These are phyloP conservation scores for Claviceps africana DNA, from an alignment of 2,329 filamentous ascomycete species.

Conservation along the genomic window DNA sequence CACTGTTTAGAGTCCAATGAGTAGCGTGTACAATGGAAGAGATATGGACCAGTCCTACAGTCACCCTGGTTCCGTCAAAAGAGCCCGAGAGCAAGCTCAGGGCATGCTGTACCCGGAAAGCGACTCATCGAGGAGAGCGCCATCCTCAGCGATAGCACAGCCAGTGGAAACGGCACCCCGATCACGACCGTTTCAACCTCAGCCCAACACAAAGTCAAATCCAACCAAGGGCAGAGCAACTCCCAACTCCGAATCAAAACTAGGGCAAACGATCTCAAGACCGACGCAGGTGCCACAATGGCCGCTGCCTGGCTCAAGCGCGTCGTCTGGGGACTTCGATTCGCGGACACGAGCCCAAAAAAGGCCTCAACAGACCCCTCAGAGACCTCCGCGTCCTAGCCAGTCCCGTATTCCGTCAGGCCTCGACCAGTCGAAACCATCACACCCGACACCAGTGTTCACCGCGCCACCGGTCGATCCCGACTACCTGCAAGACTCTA, in stretches of 20 bases:
- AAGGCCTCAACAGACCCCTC: constrained; percentile 34
- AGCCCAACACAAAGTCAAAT: constrained; percentile 7
- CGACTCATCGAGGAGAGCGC: constrained; percentile 7
- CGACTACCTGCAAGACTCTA: constrained; percentile 19
- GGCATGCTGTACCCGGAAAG: constrained; percentile 21
- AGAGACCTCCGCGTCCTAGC: constrained; percentile 46
- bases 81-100: constrained; percentile 39
- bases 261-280: constrained; percentile 29
- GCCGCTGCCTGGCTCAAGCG: constrained; percentile 32
- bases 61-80: constrained; percentile 35
- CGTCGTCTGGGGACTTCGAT: constrained; percentile 21
- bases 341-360: constrained; percentile 38
- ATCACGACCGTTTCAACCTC: constrained; percentile 1
- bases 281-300: constrained; percentile 40
- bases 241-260: constrained; percentile 12
- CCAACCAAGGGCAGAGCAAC: constrained; percentile 9
- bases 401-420: constrained; percentile 44
- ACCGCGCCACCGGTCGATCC: constrained; percentile 16
- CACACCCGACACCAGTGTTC: constrained; percentile 42
- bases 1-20: constrained; percentile 30
- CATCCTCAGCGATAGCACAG: constrained; percentile 10
- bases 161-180: neutral
- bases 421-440: constrained; percentile 39
- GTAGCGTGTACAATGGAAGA: constrained; percentile 39
- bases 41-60: constrained; percentile 32